Evolutionary conservation across 2,329 filamentous ascomycete genomes (phyloP).

Genomic region (Parastagonospora nodorum): DNA sequence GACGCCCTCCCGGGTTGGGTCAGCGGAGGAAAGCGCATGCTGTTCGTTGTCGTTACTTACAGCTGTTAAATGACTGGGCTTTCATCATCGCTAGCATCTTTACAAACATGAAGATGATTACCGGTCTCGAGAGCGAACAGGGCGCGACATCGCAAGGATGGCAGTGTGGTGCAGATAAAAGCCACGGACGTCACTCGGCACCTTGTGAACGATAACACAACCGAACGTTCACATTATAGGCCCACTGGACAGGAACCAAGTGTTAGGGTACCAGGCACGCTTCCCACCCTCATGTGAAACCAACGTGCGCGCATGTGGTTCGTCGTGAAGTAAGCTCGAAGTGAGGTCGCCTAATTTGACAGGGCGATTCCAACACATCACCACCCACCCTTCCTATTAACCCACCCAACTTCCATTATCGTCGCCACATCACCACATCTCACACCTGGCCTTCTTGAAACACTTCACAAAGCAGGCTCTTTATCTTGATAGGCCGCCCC

Average conservation of each 20-base stretch:
- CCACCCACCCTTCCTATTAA: not conserved
- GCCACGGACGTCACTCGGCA: not conserved
- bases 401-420: not conserved
- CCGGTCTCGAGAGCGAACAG: not conserved
- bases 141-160: not conserved
- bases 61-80: no score
- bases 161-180: not conserved
- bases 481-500: not conserved
- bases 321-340: conserved; percentile 1
- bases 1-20: no score
- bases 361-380: conserved; percentile 6
- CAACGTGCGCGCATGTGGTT: conserved; percentile 7
- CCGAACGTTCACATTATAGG: not conserved
- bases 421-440: conserved; percentile 1
- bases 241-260: not conserved
- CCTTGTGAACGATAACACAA: not conserved
- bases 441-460: conserved; percentile 2
- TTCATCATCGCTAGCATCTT: no score
- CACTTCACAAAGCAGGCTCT: not conserved
- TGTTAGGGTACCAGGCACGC: conserved; percentile 3
- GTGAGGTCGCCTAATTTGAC: conserved; percentile 1
- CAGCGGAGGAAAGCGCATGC: no score
- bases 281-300: conserved; percentile 1
- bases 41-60: no score
- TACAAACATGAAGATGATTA: no score